A percentile compares a stretch with the other conserved stretches of the same genome.
These are phyloP conservation scores for Hyphodiscus hymeniophilus DNA, from an alignment of 495 filamentous ascomycete species.

Conservation along the genomic window DNA sequence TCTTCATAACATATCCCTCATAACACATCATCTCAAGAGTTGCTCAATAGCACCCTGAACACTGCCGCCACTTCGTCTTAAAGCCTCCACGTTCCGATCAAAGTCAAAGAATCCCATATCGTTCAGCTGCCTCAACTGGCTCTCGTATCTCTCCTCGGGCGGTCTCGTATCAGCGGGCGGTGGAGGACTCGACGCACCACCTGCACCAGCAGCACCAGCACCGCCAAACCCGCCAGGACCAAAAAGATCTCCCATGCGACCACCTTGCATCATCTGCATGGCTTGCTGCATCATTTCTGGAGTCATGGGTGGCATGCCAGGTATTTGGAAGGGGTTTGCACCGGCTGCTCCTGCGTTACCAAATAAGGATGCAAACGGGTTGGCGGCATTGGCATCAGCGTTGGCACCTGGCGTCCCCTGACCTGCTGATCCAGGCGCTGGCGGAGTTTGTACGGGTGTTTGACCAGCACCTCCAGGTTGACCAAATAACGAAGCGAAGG, in stretches of 20 bases:
- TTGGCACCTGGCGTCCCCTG: constrained; percentile 26
- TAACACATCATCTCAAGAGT: constrained; percentile 34
- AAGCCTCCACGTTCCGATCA: constrained; percentile 80
- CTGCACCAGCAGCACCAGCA: constrained; percentile 6
- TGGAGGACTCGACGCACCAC: constrained; percentile 30
- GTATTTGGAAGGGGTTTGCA: constrained; percentile 28
- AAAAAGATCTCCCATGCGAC: constrained; percentile 26
- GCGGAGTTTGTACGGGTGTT: constrained; percentile 25
- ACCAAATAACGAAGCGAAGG: constrained; percentile 60
- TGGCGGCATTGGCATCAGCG: constrained; percentile 25
- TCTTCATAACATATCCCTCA: neutral
- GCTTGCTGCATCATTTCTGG: constrained; percentile 27
- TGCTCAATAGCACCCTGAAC: constrained; percentile 93
- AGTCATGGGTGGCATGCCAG: constrained; percentile 25
- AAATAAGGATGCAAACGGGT: constrained; percentile 46
- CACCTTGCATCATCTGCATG: constrained; percentile 36
- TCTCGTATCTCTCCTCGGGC: constrained; percentile 87
- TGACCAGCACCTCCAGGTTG: constrained; percentile 23
- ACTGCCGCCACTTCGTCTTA: constrained; percentile 84
- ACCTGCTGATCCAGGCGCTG: constrained; percentile 25
- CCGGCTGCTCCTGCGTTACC: constrained; percentile 33
- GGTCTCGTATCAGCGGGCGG: constrained; percentile 70
- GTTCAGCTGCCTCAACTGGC: constrained; percentile 87
- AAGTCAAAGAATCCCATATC: constrained; percentile 99
- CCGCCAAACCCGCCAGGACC: constrained; percentile 1